Evolutionary conservation across 225 moss, liverwort and hornwort species (phyloP), one percentile per base, ranked within the genome.

Genomic region (Polytrichum formosum): DNA sequence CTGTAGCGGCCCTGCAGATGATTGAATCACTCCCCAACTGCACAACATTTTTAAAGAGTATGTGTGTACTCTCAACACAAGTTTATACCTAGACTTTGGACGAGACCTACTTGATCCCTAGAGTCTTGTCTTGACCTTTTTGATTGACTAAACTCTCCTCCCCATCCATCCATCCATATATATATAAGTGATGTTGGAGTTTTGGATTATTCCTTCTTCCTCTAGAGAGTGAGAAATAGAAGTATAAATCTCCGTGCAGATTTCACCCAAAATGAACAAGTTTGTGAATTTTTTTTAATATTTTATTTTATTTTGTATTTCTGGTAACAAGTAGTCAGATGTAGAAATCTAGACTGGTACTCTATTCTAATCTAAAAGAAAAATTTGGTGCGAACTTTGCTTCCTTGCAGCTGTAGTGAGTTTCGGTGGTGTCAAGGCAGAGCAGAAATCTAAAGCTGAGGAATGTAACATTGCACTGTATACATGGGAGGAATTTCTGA

Each of bases 321-420:
- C 1, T 9, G 2, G 2, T 35, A 16, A 46, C 46, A 16, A 3
- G 13, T 16, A 46, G 46, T 46, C 13, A 46, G 46, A 46, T 46
- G 13, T 46, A 46, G 46, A 46, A 46, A 13, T 46, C 13, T 16
- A 46, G 46, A 16, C 46, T 46, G 16, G 3, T 16, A 16, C 13
- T 46, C 16, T 13, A 13, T 13, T 46, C 16, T 46, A 4, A 46
- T 10, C 10, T 1, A 13, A 13, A 58, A 6, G 1, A 30, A 6
- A 58, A 0, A 9, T 58, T 8, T 58, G 5, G 23, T 58, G 58
- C 21, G 21, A 6, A n/a, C 2, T 63, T 71, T 71, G 61, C 59
- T 28, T 71, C 8, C 21, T 65, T 82, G 77, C 82, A 88, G 88
- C 89, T 68, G 67, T 89, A 72, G 89, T 89, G 54, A 89, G 89